These are phyloP conservation scores for Lactifluus echinatus DNA, from an alignment of 768 basidiomycete species.

Conservation along the genomic window DNA sequence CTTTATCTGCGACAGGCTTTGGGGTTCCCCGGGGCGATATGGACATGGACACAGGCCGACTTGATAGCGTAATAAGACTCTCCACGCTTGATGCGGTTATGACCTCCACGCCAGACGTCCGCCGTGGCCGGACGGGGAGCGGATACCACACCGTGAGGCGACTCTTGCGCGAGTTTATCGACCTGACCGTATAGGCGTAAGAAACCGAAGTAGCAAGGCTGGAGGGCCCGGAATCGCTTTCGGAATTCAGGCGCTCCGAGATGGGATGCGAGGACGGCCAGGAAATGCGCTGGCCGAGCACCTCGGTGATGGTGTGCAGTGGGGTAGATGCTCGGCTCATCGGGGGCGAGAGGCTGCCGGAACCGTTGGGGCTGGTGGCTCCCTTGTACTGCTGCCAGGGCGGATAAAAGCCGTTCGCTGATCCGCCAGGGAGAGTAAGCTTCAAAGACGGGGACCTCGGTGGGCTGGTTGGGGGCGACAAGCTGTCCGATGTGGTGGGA, in stretches of 20 bases:
- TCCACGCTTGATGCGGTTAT: background rate
- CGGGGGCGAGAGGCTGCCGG: background rate
- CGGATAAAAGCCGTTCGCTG: background rate
- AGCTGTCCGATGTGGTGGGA: background rate
- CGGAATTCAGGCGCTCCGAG: background rate
- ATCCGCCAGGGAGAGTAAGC: background rate
- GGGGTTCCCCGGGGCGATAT: background rate
- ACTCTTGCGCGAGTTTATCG: conserved; percentile 11
- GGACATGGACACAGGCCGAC: background rate
- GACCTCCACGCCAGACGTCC: background rate
- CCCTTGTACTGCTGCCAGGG: background rate
- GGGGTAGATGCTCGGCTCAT: background rate
- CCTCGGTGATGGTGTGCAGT: background rate
- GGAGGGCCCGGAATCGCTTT: background rate
- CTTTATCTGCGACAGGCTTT: background rate
- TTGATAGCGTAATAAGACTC: background rate
- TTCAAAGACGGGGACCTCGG: background rate
- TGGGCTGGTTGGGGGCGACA: background rate
- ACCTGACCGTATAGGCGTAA: conserved; percentile 2
- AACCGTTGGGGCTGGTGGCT: background rate
- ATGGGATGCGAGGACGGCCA: background rate
- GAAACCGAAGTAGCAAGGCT: background rate
- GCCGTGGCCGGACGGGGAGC: background rate
- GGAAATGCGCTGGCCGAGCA: background rate
- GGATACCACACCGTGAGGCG: conserved; percentile 2